These are phyloP conservation scores for Neopestalotiopsis rosae DNA, from an alignment of 2,329 filamentous ascomycete genomes.

Conservation along the genomic window DNA sequence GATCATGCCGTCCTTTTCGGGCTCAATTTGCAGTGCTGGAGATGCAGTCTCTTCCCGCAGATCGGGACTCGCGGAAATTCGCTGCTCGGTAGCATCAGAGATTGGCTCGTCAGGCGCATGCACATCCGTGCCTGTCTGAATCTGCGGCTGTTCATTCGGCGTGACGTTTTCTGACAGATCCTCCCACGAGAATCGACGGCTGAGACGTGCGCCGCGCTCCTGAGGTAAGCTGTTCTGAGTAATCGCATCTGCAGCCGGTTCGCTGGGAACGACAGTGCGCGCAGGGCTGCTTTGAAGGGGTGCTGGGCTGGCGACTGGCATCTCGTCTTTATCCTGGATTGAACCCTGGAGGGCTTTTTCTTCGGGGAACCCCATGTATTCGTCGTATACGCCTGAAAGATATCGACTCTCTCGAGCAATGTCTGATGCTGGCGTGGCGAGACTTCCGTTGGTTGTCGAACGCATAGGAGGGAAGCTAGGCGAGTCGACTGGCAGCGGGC, in stretches of 20 bases:
- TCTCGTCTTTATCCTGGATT: slow-evolving; percentile 31
- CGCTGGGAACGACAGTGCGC: background rate
- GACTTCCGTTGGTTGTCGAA: slow-evolving; percentile 16
- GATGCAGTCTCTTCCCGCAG: slow-evolving; percentile 10
- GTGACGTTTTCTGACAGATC: slow-evolving; percentile 31
- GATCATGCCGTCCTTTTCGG: slow-evolving; percentile 26
- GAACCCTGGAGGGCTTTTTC: slow-evolving; percentile 42
- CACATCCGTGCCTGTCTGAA: background rate
- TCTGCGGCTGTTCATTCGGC: slow-evolving; percentile 21
- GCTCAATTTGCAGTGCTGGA: slow-evolving; percentile 21
- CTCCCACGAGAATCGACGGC: slow-evolving; percentile 51
- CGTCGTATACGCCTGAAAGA: slow-evolving; percentile 69
- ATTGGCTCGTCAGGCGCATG: background rate
- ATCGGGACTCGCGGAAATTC: background rate
- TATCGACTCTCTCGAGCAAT: slow-evolving; percentile 63
- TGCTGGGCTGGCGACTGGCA: slow-evolving; percentile 7
- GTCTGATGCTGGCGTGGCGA: slow-evolving; percentile 14
- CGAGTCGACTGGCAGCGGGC: slow-evolving; percentile 45
- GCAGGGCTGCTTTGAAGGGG: slow-evolving; percentile 5
- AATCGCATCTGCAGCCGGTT: slow-evolving; percentile 17
- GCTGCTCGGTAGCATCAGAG: slow-evolving; percentile 1
- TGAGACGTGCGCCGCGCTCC: background rate
- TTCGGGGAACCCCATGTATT: slow-evolving; percentile 64
- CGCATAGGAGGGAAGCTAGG: slow-evolving; percentile 24
- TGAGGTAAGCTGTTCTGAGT: slow-evolving; percentile 16